Evolutionary conservation across 495 filamentous ascomycete genomes (phyloP), one percentile per base, ranked within the genome.

Genomic region (Neurospora intermedia): DNA sequence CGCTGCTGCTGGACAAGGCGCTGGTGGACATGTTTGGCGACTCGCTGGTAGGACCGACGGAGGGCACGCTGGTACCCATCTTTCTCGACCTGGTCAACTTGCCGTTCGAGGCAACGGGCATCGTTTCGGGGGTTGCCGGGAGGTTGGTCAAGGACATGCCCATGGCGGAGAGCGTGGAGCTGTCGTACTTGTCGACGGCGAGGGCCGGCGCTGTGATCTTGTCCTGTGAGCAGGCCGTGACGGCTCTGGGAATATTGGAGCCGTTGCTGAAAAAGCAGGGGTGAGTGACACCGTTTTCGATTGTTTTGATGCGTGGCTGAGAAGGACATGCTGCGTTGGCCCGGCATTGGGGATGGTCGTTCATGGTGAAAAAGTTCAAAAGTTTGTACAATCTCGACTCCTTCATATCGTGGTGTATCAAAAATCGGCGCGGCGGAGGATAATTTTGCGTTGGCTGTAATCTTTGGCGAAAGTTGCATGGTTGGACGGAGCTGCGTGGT

Each of bases 131-230:
- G 9, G 92, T 98, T 23, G 94, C 94, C 1, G 92, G 93, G 16
- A 88, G 88, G 74, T 84, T 97, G 48, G 92, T 93, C 2, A 87
- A 81, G 72, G 86, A 87, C 73, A 83, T 87, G 83, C 71, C 75
- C 23, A 86, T 85, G 76, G 71, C 77, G 16, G 84, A 83, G n/a
- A 86, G 87, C 27, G 87, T 94, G n/a, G 95, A 97, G 81, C 90
- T 99, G 83, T 93, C 90, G 73, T 99, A 97, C 77, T 84, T 98
- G 72, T 93, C 90, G 75, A 98, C 95, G 3, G 94, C 94, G 15
- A 87, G 91, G 59, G 94, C 95, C 0, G 96, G 96, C 7, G 95
- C 93, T 3, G 95, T 99, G 10, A 92, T 99, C 75, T 88, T 99
- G 72, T 88, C 88, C 1, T 87, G 90, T 77, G 88, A 91, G 73